Conservation (phyloP, 2,329 filamentous ascomycete species). For the Mollisia scopiformis region DNA sequence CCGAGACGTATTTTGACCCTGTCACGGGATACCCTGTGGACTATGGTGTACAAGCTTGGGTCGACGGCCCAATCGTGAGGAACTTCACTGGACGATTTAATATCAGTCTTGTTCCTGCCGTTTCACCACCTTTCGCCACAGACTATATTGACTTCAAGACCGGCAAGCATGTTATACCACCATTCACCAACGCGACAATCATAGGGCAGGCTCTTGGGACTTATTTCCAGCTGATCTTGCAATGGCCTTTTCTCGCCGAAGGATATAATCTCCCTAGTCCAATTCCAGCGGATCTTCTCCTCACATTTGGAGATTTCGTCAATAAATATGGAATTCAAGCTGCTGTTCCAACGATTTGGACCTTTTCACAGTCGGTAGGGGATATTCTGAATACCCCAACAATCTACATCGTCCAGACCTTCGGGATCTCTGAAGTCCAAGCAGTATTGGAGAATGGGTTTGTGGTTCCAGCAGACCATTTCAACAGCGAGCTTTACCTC, state of each 20-base stretch:
- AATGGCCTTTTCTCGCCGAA: not conserved
- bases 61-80: constrained; percentile 41
- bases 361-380: constrained; percentile 45
- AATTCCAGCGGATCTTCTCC: constrained; percentile 18
- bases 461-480: not conserved
- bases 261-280: constrained; percentile 44
- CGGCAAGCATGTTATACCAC: not conserved
- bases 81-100: constrained; percentile 49
- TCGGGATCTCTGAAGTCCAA: not conserved
- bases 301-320: constrained; percentile 16
- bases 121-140: not conserved
- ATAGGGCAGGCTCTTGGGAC: not conserved
- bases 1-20: constrained; percentile 22
- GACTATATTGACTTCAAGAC: constrained; percentile 9
- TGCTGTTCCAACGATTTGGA: constrained; percentile 44
- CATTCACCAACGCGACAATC: not conserved
- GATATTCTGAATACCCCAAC: constrained; percentile 45
- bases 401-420: constrained; percentile 47
- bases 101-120: not conserved
- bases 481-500: constrained; percentile 9
- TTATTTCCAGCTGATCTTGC: not conserved
- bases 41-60: constrained; percentile 39
- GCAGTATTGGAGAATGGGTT: not conserved
- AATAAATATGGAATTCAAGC: constrained; percentile 39
- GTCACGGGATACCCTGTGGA: constrained; percentile 1